Percentiles rank a stretch among this genome's conserved stretches.
These are phyloP conservation scores for Basipetospora sp. DNA, from an alignment of 2,329 filamentous ascomycete genomes.

Conservation along the genomic window DNA sequence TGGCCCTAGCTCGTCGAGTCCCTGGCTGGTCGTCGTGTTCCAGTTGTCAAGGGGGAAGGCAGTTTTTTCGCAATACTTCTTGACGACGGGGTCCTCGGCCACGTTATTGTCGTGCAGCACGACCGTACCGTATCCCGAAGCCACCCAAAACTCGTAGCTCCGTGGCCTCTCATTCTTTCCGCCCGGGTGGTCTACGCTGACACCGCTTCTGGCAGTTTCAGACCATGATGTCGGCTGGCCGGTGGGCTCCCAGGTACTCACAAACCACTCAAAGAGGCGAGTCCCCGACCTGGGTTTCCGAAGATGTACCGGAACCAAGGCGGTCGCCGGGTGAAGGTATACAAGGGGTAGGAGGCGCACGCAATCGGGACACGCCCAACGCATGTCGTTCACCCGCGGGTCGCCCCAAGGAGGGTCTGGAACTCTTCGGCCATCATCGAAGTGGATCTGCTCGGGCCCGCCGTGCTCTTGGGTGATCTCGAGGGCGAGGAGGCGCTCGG, in stretches of 20 bases:
- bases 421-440: background rate
- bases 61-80: background rate
- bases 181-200: background rate
- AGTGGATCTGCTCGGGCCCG: background rate
- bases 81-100: background rate
- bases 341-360: background rate
- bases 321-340: too few relatives aligned
- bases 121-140: background rate
- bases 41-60: background rate
- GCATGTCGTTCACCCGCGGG: background rate
- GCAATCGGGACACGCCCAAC: constrained; percentile 2
- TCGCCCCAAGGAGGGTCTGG: background rate
- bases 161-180: background rate
- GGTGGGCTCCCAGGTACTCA: background rate
- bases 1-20: background rate
- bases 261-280: too few relatives aligned
- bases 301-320: too few relatives aligned
- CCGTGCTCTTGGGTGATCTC: background rate
- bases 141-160: background rate
- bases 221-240: background rate
- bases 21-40: background rate
- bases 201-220: background rate
- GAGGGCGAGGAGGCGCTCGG: constrained; percentile 1
- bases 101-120: too few relatives aligned
- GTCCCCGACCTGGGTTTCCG: too few relatives aligned